phyloP scores from a whole-genome alignment of 768 basidiomycete species.

The Podaxis sp. region DNA sequence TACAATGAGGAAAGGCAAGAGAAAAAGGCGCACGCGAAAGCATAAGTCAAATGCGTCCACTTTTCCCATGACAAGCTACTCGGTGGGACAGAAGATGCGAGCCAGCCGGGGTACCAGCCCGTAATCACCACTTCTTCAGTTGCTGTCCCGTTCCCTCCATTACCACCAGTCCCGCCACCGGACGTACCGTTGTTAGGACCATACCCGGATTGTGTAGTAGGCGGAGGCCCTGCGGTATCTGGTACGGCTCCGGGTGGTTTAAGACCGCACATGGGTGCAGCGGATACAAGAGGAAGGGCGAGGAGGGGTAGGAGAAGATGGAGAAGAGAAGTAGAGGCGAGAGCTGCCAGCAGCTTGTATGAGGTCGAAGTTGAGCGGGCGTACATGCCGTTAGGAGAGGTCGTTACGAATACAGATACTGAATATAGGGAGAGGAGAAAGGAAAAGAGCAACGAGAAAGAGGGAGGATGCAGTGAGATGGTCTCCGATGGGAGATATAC shows the following conservation, averaged over 20 bases:
- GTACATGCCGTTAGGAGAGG: conserved; percentile 3
- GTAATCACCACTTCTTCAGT: not conserved
- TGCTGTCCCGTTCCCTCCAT: not conserved
- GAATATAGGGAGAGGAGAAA: not conserved
- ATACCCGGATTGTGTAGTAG: not conserved
- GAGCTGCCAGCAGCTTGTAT: conserved; percentile 29
- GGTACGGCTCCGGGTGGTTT: conserved; percentile 25
- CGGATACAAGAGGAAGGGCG: conserved; percentile 21
- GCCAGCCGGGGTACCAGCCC: conserved; percentile 12
- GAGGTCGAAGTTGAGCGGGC: conserved; percentile 11
- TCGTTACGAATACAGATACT: not conserved
- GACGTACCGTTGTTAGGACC: conserved; percentile 5
- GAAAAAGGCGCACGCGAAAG: conserved; percentile 42
- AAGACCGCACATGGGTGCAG: conserved; percentile 33
- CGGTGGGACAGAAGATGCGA: conserved; percentile 22
- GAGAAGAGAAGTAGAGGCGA: conserved; percentile 13
- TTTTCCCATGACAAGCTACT: conserved; percentile 51
- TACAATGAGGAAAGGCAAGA: not conserved
- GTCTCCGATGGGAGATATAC: not conserved
- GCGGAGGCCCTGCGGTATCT: conserved; percentile 8
- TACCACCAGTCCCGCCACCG: not conserved
- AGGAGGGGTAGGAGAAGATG: conserved; percentile 4
- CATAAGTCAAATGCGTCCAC: conserved; percentile 48
- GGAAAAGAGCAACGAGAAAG: conserved; percentile 2
- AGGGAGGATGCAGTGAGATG: not conserved